Base-by-base conservation (phyloP, 179 eudicot genomes). In the Actinidia polygama region DNA sequence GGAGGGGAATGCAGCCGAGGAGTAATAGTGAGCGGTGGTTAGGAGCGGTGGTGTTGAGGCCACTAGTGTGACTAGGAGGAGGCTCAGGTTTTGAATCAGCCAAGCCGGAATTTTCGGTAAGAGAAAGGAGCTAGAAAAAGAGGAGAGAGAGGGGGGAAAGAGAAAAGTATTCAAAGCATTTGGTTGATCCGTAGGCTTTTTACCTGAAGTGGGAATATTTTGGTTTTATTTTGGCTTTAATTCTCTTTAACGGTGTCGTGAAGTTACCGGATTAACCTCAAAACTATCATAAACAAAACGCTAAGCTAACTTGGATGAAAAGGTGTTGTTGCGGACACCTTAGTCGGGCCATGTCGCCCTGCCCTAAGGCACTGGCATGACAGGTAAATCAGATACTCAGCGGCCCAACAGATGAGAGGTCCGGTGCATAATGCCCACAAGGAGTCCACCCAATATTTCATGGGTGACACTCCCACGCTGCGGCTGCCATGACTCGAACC, bases 1-100 rank as follows among this genome's bases (percentile, higher is more conserved):
- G n/a, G 87, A 51, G 83, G 74, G 78, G 79, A 83, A 79, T 4
- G 91, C 59, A 12, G 58, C 24, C 9, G 85, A 53, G 83, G 88
- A 81, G 86, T 75, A 83, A 47, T 86, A 81, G 80, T 80, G 88
- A 44, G 83, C 77, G 10, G 18, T 64, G 1, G 14, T 30, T 18
- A 26, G n/a, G 3, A 19, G 2, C 6, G 63, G 2, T 10, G 44
- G 12, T 14, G 68, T 46, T 21, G 61, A 71, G 26, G 79, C 16
- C 2, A 30, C 36, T 14, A 77, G 24, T 18, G 73, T 49, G 68
- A 59, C 26, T 67, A 55, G 54, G 51, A 80, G 81, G n/a, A 69
- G 69, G 4, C 51, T 62, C 15, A 49, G 73, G 50, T 78, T 78
- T 49, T 64, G 81, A 1, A 64, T 24, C 47, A 64, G n/a, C 47